Conservation (phyloP, 169 alveolate genomes). For the Amoebophrya sp. region DNA sequence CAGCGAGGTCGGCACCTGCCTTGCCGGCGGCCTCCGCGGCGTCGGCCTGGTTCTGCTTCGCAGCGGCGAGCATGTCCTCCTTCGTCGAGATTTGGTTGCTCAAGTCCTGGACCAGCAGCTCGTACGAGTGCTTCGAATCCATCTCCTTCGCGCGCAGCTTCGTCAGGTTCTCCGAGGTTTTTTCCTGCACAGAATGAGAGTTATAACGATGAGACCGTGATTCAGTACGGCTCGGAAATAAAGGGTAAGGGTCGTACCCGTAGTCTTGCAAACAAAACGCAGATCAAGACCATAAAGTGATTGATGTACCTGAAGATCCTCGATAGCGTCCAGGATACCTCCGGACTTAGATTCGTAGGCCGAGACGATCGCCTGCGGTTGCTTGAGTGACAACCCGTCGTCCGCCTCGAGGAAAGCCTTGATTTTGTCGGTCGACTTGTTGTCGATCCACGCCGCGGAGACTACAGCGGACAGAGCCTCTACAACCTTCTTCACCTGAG, state of each 20-base stretch:
- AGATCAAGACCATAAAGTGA: background rate
- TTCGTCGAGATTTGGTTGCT: background rate
- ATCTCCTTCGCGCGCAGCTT: background rate
- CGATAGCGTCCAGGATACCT: background rate
- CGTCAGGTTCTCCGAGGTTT: background rate
- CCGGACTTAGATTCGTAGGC: conserved; percentile 9
- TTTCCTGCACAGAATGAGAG: background rate
- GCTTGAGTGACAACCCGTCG: background rate
- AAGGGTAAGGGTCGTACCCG: too few relatives aligned
- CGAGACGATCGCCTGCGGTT: background rate
- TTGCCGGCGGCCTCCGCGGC: conserved; percentile 27
- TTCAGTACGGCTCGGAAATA: too few relatives aligned
- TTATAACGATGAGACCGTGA: background rate
- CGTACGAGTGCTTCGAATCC: background rate
- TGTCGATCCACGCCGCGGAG: conserved; percentile 2
- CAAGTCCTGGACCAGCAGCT: background rate
- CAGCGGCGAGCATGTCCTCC: background rate
- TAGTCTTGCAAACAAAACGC: too few relatives aligned
- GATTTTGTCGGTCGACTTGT: background rate
- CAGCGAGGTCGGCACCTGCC: conserved; percentile 14
- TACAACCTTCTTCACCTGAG: background rate
- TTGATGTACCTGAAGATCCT: background rate
- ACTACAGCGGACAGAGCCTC: background rate
- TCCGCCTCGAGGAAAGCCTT: conserved; percentile 6
- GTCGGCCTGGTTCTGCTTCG: conserved; percentile 22